Evolutionary conservation across 2,329 filamentous ascomycete genomes (phyloP), one percentile per base, ranked within the genome.

Genomic region (Bipolaris zeicola): DNA sequence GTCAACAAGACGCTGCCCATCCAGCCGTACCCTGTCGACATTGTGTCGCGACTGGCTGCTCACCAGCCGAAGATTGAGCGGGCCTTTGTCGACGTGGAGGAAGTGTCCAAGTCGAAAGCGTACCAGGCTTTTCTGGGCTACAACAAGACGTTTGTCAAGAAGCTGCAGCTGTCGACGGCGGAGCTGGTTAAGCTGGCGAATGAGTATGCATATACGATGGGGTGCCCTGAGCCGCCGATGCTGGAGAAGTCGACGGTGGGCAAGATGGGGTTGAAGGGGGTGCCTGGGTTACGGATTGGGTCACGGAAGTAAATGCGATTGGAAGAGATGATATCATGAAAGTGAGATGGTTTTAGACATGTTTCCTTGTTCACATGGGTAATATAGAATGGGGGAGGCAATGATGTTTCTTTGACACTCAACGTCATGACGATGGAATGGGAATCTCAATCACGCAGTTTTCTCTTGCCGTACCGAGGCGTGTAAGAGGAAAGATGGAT

Each of bases 1-100:
- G 71, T 72, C 52, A 83, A 84, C 67, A 80, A 71, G 57, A 75
- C 78, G 31, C 69, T 85, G 16, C 81, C 81, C 16, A 83, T 84
- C 65, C 70, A 81, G 28, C 76, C 81, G 2, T 81, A 84, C 60
- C 78, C 81, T 1, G 70, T 74, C 13, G 72, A 77, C 20, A 73
- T 84, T 54, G 68, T 72, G 6, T 66, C 71, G 11, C 65, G 69
- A 8, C 72, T 78, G 31, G 52, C 73, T 6, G 56, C 69, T 22
- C 73, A 71, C 59, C 63, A 74, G 34, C 38, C 62, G 5, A 67
- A 65, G 5, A 69, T 80, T 44, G 62, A 67, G 18, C 57, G 64
- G 13, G 75, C 75, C 0, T 72, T 81, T 46, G 54, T 50, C 10
- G 60, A 65, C 6, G 71, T 81, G 7, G 77, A 80, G 18, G 76